Conservation (phyloP, 129 eudicot genomes). For the Arctium minus region DNA sequence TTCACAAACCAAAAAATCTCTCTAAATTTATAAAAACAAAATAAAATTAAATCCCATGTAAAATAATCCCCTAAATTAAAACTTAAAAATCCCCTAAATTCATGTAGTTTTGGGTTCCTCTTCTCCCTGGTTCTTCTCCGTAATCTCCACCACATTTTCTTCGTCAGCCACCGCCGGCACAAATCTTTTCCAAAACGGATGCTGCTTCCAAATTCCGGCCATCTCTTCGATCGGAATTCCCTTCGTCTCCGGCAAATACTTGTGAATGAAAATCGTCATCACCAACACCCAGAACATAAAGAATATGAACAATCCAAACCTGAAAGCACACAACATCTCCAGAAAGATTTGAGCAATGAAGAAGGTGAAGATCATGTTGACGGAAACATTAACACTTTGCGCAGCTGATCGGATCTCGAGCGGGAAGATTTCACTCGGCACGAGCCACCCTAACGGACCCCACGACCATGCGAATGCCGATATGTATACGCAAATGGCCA, state of each 20-base stretch:
- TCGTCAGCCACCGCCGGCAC: constrained; percentile 17
- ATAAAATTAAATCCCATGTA: not conserved
- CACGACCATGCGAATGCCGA: constrained; percentile 65
- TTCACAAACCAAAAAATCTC: not conserved
- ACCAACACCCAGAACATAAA: constrained; percentile 37
- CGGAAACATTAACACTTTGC: constrained; percentile 42
- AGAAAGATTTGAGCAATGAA: constrained; percentile 47
- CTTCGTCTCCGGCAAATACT: constrained; percentile 46
- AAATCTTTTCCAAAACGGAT: constrained; percentile 35
- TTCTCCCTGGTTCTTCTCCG: not conserved
- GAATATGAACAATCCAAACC: constrained; percentile 43
- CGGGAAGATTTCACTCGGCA: constrained; percentile 54
- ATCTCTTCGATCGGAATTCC: constrained; percentile 61
- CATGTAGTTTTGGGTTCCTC: not conserved
- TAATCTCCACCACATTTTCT: constrained; percentile 3
- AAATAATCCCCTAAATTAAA: not conserved
- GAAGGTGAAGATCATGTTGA: constrained; percentile 65
- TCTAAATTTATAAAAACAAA: not conserved
- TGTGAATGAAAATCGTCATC: constrained; percentile 37
- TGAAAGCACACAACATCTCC: constrained; percentile 33
- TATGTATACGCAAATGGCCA: constrained; percentile 43
- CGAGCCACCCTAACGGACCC: constrained; percentile 68
- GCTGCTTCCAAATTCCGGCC: constrained; percentile 41
- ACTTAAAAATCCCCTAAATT: not conserved
- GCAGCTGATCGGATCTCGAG: constrained; percentile 60